Evolutionary conservation across 352 stramenopile genomes (phyloP), one percentile per base, ranked within the genome.

Genomic region (Phytophthora colocasiae): DNA sequence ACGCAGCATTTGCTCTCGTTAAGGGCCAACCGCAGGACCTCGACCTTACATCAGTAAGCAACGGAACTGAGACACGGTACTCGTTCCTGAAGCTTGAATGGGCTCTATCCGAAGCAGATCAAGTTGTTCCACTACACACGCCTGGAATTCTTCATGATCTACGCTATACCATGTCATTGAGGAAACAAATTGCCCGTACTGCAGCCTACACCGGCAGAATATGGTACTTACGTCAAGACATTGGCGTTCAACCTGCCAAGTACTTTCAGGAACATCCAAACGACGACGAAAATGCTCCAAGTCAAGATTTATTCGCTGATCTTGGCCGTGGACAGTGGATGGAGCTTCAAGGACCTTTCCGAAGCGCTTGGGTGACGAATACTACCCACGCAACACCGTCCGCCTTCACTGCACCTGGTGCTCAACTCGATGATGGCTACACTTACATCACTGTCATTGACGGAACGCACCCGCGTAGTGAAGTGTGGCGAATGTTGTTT

Each of bases 31-130:
- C 73, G 7, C 79, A 85, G 9, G 74, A 83, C 26, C 67, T 93
- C 9, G 84, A 93, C 46, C 60, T 91, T 48, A 78, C 79, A 14
- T 72, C 80, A 7, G 66, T 83, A 10, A 71, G 63, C 26, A 86
- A 86, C 27, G 63, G 64, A 3, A 78, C 57, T 1, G 65, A 74
- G 29, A 68, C 55, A 15, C 75, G 78, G 49, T 89, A 77, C 68
- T 91, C 78, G 29, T 92, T 94, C 61, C 69, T 93, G 6, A 85
- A 79, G 34, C 53, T 93, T 8, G 80, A 90, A 54, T 95, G 84
- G 82, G 81, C 77, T 4, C 68, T 90, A 17, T 79, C 89, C 22
- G 78, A 81, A 10, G 81, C 89, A 58, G 71, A 89, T 14, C 40
- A 60, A 12, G 32, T 15, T n/a, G 72, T 88, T 58, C 45, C 91